These are phyloP conservation scores for Tulasnella sp. DNA, from an alignment of 768 basidiomycete genomes.

Conservation along the genomic window DNA sequence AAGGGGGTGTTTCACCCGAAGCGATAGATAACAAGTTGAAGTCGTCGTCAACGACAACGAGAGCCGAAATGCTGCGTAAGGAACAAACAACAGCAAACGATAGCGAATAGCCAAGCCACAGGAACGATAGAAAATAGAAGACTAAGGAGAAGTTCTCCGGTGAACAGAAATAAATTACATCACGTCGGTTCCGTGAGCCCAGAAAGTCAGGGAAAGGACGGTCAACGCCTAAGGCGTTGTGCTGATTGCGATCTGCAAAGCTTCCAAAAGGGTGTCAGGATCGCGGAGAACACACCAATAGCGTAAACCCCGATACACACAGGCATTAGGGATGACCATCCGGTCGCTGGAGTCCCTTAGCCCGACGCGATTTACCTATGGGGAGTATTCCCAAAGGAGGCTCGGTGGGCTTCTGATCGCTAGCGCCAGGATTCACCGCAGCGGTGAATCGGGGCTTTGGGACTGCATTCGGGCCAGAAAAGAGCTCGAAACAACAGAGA, in stretches of 20 bases:
- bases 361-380: neutral
- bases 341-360: neutral
- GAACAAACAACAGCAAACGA: neutral
- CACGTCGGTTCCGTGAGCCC: neutral
- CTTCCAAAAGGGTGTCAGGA: neutral
- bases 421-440: neutral
- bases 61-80: neutral
- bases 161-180: neutral
- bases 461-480: neutral
- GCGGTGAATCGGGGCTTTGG: neutral
- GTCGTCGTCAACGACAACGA: neutral
- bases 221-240: neutral
- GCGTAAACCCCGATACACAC: neutral
- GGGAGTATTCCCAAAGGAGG: neutral
- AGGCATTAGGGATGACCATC: neutral
- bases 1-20: neutral
- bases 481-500: neutral
- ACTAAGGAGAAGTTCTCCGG: neutral
- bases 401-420: neutral
- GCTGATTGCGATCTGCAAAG: neutral
- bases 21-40: neutral
- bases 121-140: neutral
- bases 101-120: neutral
- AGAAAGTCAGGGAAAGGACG: neutral
- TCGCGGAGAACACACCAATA: neutral